Percentiles rank a stretch among this genome's conserved stretches.
Conservation (phyloP, 176 grass and related monocot genomes). For the Oryza coarctata region DNA sequence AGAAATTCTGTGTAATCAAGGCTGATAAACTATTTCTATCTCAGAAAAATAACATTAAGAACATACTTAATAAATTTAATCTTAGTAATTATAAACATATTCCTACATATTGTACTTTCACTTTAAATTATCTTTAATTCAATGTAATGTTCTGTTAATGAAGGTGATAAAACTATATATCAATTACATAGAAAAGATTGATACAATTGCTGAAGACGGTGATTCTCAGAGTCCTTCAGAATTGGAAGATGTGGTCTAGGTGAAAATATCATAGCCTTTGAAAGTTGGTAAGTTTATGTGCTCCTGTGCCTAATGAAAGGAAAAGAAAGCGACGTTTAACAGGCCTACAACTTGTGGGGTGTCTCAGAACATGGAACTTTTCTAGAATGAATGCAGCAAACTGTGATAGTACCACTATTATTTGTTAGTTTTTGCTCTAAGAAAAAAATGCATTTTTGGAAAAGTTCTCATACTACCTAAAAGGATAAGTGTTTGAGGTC, state of each 20-base stretch:
- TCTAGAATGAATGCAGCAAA: constrained; percentile 14
- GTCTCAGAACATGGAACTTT: neutral
- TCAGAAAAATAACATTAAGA: too few species aligned
- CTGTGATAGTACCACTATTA: neutral
- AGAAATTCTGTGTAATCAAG: too few species aligned
- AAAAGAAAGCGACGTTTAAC: constrained; percentile 7
- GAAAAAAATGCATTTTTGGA: neutral
- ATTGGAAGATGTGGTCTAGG: neutral
- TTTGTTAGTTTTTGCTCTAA: constrained; percentile 13
- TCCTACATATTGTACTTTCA: too few species aligned
- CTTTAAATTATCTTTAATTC: too few species aligned
- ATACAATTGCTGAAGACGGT: constrained; percentile 13
- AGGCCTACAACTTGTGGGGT: neutral
- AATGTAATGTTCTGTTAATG: too few species aligned
- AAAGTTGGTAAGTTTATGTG: constrained; percentile 40
- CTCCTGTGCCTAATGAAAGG: constrained; percentile 24
- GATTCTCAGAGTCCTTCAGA: constrained; percentile 31
- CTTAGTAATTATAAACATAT: too few species aligned
- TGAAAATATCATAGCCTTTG: constrained; percentile 21
- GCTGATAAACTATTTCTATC: too few species aligned
- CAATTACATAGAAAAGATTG: neutral
- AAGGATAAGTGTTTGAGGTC: neutral
- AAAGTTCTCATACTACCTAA: constrained; percentile 8
- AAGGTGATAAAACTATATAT: too few species aligned
- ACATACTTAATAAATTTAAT: too few species aligned